Conservation (phyloP, 2,329 filamentous ascomycete genomes). For the Fusarium fujikuroi region DNA sequence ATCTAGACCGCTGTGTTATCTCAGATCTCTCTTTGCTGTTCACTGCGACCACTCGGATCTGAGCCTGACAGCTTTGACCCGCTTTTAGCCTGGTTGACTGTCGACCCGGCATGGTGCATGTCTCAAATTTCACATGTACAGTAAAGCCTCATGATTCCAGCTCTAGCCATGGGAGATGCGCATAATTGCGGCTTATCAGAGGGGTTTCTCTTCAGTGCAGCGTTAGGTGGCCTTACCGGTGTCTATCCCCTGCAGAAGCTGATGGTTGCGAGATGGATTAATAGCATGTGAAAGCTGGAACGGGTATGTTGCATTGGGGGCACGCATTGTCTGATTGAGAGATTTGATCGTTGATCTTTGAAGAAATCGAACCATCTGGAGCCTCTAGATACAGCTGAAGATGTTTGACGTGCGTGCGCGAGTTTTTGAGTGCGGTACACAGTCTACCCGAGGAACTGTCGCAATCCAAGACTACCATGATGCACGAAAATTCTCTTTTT, state of each 20-base stretch:
- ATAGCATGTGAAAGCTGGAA: conserved; percentile 67
- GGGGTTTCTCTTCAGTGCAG: too few species aligned
- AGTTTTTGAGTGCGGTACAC: conserved; percentile 75
- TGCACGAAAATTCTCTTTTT: conserved; percentile 59
- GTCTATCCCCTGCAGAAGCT: conserved; percentile 66
- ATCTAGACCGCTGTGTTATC: background rate
- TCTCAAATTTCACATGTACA: background rate
- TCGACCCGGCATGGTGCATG: background rate
- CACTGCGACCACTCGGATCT: background rate
- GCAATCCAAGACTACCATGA: conserved; percentile 73
- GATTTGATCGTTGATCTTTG: accelerated
- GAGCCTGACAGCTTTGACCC: background rate
- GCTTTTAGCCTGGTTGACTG: background rate
- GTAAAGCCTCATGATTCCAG: background rate
- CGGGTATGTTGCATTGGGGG: conserved; percentile 70
- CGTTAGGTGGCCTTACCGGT: conserved; percentile 42
- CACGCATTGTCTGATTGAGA: conserved; percentile 74
- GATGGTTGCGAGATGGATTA: conserved; percentile 64
- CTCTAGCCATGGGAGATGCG: background rate
- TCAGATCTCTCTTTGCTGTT: background rate
- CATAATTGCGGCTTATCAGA: background rate
- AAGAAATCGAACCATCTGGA: conserved; percentile 38
- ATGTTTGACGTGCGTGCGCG: conserved; percentile 66
- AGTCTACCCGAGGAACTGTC: conserved; percentile 73
- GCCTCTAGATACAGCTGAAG: conserved; percentile 59